Evolutionary conservation across 805 yeast genomes (phyloP).

Genomic region (Nakazawaea ishiwadae): DNA sequence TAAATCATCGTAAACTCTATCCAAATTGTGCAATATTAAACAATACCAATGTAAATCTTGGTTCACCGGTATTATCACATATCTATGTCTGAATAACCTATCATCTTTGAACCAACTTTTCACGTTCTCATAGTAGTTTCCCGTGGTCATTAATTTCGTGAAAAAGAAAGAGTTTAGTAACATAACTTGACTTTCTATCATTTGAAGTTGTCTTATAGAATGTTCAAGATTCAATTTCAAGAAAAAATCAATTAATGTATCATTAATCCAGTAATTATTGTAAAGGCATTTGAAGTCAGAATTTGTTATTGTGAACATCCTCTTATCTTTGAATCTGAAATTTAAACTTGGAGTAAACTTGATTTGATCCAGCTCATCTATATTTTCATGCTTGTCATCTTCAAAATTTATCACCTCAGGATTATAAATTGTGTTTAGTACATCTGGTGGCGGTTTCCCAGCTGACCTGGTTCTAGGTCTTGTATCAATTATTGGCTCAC

Average conservation of each 20-base stretch:
- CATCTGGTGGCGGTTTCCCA: not conserved
- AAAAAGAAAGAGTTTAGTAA: slow-evolving; percentile 82
- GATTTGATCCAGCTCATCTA: slow-evolving; percentile 25
- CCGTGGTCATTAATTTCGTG: slow-evolving; percentile 46
- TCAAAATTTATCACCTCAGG: slow-evolving; percentile 1
- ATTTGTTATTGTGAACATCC: slow-evolving; percentile 51
- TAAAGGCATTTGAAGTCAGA: slow-evolving; percentile 77
- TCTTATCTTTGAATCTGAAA: slow-evolving; percentile 49
- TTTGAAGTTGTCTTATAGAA: slow-evolving; percentile 16
- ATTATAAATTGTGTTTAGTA: not conserved
- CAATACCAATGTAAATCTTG: slow-evolving; percentile 86
- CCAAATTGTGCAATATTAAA: slow-evolving; percentile 58
- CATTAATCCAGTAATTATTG: slow-evolving; percentile 86
- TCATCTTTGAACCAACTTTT: slow-evolving; percentile 78
- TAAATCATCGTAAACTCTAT: slow-evolving; percentile 1
- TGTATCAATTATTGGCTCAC: not conserved
- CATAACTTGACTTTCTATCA: slow-evolving; percentile 33
- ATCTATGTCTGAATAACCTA: slow-evolving; percentile 45
- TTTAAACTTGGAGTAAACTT: slow-evolving; percentile 32
- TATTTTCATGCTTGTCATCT: slow-evolving; percentile 22
- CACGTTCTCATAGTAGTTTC: slow-evolving; percentile 53
- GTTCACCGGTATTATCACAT: slow-evolving; percentile 76
- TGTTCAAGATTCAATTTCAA: slow-evolving; percentile 50
- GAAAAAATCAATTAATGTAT: slow-evolving; percentile 81
- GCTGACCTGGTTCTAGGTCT: slow-evolving; percentile 3